Conservation (phyloP, 371 early-diverging fungal species). For the Mortierella sp. region DNA sequence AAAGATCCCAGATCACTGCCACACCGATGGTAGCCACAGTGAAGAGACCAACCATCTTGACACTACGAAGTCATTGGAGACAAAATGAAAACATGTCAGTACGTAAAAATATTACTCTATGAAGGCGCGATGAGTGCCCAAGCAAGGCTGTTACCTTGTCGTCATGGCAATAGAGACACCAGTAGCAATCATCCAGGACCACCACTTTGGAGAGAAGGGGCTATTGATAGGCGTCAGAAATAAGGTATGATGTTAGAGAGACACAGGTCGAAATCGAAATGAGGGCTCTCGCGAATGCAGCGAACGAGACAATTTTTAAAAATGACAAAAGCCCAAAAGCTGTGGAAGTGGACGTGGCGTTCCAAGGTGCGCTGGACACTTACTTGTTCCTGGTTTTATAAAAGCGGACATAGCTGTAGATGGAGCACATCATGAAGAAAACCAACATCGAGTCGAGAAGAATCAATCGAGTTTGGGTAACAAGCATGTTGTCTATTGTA, state of each 20-base stretch:
- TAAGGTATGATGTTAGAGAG: neutral
- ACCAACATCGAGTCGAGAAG: constrained; percentile 95
- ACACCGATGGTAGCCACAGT: constrained; percentile 88
- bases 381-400: constrained; percentile 83
- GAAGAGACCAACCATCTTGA: constrained; percentile 97
- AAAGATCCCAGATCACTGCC: constrained; percentile 91
- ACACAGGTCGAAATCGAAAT: neutral
- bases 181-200: constrained; percentile 81
- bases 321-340: neutral
- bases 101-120: no score
- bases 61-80: constrained; percentile 63
- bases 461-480: constrained; percentile 94
- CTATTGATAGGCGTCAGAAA: constrained; percentile 55
- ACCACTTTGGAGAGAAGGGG: constrained; percentile 77
- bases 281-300: constrained; percentile 14
- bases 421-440: constrained; percentile 86
- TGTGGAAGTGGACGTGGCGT: neutral
- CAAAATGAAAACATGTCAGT: neutral
- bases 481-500: constrained; percentile 86
- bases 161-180: constrained; percentile 81
- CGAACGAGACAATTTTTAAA: neutral
- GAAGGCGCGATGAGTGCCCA: no score
- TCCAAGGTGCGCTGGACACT: constrained; percentile 12
- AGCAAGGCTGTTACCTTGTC: constrained; percentile 62
- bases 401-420: constrained; percentile 91